Evolutionary conservation across 192 early-diverging fungal genomes (phyloP).

Genomic region (Dimargaris verticillata): DNA sequence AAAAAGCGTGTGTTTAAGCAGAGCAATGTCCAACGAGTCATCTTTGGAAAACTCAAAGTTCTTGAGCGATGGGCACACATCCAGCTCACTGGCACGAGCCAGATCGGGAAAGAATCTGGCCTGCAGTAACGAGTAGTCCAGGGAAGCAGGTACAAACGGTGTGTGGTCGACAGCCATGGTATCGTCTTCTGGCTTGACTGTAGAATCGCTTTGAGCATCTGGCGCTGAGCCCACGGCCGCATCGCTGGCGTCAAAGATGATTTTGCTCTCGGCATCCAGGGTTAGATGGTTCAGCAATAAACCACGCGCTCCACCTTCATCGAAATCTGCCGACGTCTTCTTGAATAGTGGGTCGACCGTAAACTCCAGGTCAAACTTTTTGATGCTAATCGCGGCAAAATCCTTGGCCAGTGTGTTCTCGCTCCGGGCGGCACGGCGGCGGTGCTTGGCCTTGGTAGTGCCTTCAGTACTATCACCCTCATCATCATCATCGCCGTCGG

Average conservation of each 20-base stretch:
- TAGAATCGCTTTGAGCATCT: too few species aligned
- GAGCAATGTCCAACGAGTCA: slow-evolving; percentile 38
- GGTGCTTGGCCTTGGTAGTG: slow-evolving; percentile 13
- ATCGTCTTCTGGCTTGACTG: too few species aligned
- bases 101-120: slow-evolving; percentile 26
- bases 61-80: slow-evolving; percentile 53
- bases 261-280: slow-evolving; percentile 64
- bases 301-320: slow-evolving; percentile 88
- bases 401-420: slow-evolving; percentile 72
- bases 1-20: slow-evolving; percentile 30
- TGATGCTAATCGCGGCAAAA: slow-evolving; percentile 54
- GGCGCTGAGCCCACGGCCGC: slow-evolving; percentile 28
- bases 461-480: slow-evolving; percentile 13
- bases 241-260: slow-evolving; percentile 91
- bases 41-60: slow-evolving; percentile 49
- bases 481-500: slow-evolving; percentile 32
- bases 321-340: slow-evolving; percentile 96
- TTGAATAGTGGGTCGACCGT: slow-evolving; percentile 89
- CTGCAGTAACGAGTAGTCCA: slow-evolving; percentile 17
- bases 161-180: slow-evolving; percentile 4
- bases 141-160: slow-evolving; percentile 13
- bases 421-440: slow-evolving; percentile 24
- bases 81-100: slow-evolving; percentile 23
- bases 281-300: slow-evolving; percentile 76
- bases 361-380: slow-evolving; percentile 84